These are phyloP conservation scores for Alternaria dauci DNA, from an alignment of 2,329 filamentous ascomycete genomes.

Conservation along the genomic window DNA sequence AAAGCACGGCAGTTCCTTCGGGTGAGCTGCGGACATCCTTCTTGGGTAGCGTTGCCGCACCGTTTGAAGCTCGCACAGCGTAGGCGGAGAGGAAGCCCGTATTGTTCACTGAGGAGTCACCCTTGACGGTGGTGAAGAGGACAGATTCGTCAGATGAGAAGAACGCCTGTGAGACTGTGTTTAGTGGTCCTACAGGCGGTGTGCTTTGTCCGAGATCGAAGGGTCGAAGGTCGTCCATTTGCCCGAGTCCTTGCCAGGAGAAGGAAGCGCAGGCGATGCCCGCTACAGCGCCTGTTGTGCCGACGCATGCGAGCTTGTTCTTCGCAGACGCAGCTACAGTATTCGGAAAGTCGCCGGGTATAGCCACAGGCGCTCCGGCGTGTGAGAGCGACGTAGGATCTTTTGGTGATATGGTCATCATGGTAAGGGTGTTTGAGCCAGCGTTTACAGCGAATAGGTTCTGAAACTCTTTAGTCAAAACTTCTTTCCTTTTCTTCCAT, in stretches of 20 bases:
- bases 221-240: slow-evolving; percentile 45
- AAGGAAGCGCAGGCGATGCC: slow-evolving; percentile 52
- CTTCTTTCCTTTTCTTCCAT: background rate
- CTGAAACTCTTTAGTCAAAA: slow-evolving; percentile 41
- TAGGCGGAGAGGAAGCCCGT: slow-evolving; percentile 66
- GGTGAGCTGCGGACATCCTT: slow-evolving; percentile 55
- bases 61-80: slow-evolving; percentile 47
- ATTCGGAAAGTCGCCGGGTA: slow-evolving; percentile 52
- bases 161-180: slow-evolving; percentile 68
- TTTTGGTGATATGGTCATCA: slow-evolving; percentile 45
- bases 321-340: slow-evolving; percentile 51
- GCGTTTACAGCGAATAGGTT: slow-evolving; percentile 62
- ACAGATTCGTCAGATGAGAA: slow-evolving; percentile 64
- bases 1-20: slow-evolving; percentile 64
- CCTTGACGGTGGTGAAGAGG: slow-evolving; percentile 68
- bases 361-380: slow-evolving; percentile 43
- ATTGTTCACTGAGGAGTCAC: slow-evolving; percentile 63
- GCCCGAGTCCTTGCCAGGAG: slow-evolving; percentile 37
- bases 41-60: slow-evolving; percentile 19
- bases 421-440: slow-evolving; percentile 52
- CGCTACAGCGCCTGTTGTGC: slow-evolving; percentile 45
- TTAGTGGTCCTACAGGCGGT: slow-evolving; percentile 65
- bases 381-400: slow-evolving; percentile 43
- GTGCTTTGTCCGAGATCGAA: slow-evolving; percentile 65
- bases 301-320: slow-evolving; percentile 51